Base-by-base conservation (phyloP, 768 basidiomycete genomes). In the Macrocybe gigantea region DNA sequence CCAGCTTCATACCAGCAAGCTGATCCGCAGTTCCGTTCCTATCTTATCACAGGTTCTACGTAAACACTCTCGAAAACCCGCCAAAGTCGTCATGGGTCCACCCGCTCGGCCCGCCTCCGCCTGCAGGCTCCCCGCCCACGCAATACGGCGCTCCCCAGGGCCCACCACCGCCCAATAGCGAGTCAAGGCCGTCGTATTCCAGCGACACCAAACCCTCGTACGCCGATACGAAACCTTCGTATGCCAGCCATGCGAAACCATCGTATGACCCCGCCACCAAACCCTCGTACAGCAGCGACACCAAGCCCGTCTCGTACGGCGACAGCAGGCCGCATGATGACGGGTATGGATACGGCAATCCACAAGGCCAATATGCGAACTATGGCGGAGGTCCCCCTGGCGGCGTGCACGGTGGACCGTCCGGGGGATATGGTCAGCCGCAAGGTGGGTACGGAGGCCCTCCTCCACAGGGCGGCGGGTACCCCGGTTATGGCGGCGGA, bases 11-110 rank as follows among this genome's bases (percentile, higher is more conserved):
- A 22, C 22, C 22, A 22, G 22, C 22, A 22, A 22, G 22, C 22
- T 22, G 22, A 22, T 22, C 22, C 22, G 22, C 22, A 22, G 1
- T 22, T 22, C 22, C 22, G 22, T 22, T 22, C 4, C 22, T 22
- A 22, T 22, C 22, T 22, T 14, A 38, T 33, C 44, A 29, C 51
- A 89, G 88, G 87, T 90, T 79, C 70, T 90, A 90, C 53, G 84
- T 90, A 39, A 80, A 89, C 55, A 85, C 83, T 0, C 62, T 56
- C 22, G 73, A 76, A 39, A 65, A 71, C 12, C 86, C 87, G 4
- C 82, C 85, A 0, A 72, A 75, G 13, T 79, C 83, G 34, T 76
- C 73, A 10, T 90, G 88, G 88, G 70, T 66, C 0, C 88, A 88
- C 55, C 88, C 88, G 0, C 63, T 75, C n/a, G 83, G 81, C 3